These are phyloP conservation scores for Drosera capensis DNA, from an alignment of 148 eudicot species.

Conservation along the genomic window DNA sequence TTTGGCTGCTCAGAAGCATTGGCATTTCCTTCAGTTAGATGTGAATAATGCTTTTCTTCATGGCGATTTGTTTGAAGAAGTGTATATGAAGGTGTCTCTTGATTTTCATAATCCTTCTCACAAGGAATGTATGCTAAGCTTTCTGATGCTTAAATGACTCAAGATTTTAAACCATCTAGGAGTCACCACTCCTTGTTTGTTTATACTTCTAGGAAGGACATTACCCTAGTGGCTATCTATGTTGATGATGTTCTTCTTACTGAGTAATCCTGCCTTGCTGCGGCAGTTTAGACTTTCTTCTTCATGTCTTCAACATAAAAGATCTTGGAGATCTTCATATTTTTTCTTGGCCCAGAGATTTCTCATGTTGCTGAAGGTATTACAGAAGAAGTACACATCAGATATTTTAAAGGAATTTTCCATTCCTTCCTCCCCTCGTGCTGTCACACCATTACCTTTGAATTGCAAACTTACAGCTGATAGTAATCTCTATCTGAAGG, in stretches of 20 bases:
- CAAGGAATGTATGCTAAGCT: not conserved
- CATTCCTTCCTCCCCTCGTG: not conserved
- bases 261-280: not conserved
- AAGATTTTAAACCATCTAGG: not conserved
- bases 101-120: not conserved
- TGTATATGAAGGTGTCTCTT: not conserved
- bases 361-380: not conserved
- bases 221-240: not conserved
- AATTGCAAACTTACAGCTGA: not conserved
- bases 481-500: not conserved
- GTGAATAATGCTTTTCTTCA: not conserved
- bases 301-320: not conserved
- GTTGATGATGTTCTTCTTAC: not conserved
- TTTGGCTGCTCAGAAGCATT: not conserved
- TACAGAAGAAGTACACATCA: not conserved
- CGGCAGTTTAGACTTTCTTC: not conserved
- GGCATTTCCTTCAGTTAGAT: not conserved
- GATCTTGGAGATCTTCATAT: not conserved
- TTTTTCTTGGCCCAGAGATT: not conserved
- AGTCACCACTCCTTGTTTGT: not conserved
- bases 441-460: not conserved
- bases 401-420: not conserved
- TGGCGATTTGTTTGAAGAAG: not conserved
- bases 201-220: not conserved
- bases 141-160: not conserved